phyloP scores from a whole-genome alignment of 2,329 filamentous ascomycete species.

The Thielaviopsis euricoi region DNA sequence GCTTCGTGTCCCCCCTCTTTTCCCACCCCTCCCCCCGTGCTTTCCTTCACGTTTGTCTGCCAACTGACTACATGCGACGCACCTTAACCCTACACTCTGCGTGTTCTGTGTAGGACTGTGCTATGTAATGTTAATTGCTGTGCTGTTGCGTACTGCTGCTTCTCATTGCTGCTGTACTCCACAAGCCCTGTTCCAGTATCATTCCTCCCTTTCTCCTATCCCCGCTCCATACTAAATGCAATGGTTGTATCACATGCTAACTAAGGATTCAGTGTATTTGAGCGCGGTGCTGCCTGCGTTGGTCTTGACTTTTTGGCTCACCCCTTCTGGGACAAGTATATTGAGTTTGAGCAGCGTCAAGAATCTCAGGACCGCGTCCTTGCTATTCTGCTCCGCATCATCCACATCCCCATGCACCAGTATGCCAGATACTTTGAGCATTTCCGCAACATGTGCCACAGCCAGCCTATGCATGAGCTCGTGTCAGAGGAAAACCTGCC shows the following conservation, averaged over 20 bases:
- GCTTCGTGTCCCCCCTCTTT: constrained; percentile 9
- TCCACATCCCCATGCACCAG: constrained; percentile 86
- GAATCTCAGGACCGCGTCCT: constrained; percentile 77
- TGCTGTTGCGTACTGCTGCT: constrained; percentile 1
- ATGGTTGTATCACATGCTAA: neutral
- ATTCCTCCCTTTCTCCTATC: constrained; percentile 16
- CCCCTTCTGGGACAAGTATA: constrained; percentile 97
- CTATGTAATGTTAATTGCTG: constrained; percentile 2
- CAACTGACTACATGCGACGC: constrained; percentile 8
- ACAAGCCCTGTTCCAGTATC: constrained; percentile 11
- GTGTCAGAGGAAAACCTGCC: constrained; percentile 50
- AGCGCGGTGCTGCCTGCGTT: constrained; percentile 69
- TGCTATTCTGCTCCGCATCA: constrained; percentile 63
- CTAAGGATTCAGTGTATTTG: constrained; percentile 60
- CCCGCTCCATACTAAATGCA: constrained; percentile 17
- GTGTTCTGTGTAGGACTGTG: neutral
- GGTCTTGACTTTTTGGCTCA: constrained; percentile 89
- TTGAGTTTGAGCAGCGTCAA: constrained; percentile 87
- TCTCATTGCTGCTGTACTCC: constrained; percentile 6
- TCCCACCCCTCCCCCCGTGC: constrained; percentile 21
- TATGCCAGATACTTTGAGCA: constrained; percentile 91
- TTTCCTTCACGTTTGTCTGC: neutral
- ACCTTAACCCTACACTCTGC: constrained; percentile 5
- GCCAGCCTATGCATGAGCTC: constrained; percentile 55
- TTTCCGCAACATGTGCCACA: constrained; percentile 62